phyloP scores from a whole-genome alignment of 441 rosid species.

The Populus hybrid region DNA sequence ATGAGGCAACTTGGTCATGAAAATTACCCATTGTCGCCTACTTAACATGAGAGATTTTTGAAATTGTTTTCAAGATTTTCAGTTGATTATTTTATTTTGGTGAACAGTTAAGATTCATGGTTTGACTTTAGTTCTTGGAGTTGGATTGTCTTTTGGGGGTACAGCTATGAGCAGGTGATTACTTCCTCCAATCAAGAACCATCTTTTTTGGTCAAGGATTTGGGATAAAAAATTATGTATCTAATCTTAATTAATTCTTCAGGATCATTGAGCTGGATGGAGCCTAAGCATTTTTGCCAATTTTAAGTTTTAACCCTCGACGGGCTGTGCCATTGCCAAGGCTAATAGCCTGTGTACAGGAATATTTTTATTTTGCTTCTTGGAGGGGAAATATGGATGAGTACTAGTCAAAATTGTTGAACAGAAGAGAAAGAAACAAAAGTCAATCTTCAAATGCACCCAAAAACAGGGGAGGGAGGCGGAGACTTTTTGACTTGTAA shows the following conservation, averaged over 20 bases:
- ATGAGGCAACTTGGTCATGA: background rate
- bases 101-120: conserved; percentile 1
- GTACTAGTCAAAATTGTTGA: too few relatives aligned
- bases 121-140: conserved; percentile 1
- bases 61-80: background rate
- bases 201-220: conserved; percentile 10
- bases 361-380: too few relatives aligned
- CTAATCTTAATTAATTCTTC: background rate
- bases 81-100: background rate
- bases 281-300: too few relatives aligned
- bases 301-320: too few relatives aligned
- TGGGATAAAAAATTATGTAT: background rate
- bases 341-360: too few relatives aligned
- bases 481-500: too few relatives aligned
- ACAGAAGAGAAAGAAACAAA: too few relatives aligned
- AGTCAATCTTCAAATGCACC: too few relatives aligned
- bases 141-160: background rate
- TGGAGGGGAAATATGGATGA: too few relatives aligned
- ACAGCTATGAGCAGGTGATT: background rate
- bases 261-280: background rate
- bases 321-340: too few relatives aligned
- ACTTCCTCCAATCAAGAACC: conserved; percentile 11
- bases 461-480: too few relatives aligned
- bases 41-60: background rate
- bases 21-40: background rate